Conservation (phyloP, 176 grass and related monocot species). For the Rhynchospora tenuis region DNA sequence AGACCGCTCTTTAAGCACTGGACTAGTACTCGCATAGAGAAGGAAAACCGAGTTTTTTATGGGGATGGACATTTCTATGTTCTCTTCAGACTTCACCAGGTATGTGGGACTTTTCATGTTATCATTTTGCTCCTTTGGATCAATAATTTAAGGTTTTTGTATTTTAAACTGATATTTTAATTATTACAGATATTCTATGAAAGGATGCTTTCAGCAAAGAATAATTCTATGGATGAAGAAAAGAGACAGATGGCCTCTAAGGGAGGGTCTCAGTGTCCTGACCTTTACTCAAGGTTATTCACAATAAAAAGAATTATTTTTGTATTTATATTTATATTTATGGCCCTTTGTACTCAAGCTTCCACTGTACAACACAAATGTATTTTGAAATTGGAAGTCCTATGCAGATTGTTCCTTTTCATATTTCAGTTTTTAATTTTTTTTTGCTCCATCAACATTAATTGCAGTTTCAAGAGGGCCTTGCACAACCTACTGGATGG, state of each 20-base stretch:
- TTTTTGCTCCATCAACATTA: not conserved
- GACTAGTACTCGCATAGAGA: slow-evolving; percentile 19
- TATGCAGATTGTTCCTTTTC: not conserved
- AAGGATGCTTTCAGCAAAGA: slow-evolving; percentile 63
- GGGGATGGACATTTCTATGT: slow-evolving; percentile 66
- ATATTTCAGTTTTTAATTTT: not conserved
- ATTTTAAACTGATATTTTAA: slow-evolving; percentile 11
- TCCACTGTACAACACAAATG: not conserved
- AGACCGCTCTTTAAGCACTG: slow-evolving; percentile 51
- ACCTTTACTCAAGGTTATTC: slow-evolving; percentile 53
- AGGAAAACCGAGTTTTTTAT: slow-evolving; percentile 51
- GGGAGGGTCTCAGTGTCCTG: slow-evolving; percentile 32
- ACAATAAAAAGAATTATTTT: not conserved
- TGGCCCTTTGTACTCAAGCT: too few species aligned
- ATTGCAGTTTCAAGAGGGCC: slow-evolving; percentile 50
- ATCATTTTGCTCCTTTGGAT: not conserved
- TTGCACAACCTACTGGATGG: slow-evolving; percentile 60
- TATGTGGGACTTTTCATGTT: slow-evolving; percentile 11
- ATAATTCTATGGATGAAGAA: slow-evolving; percentile 49
- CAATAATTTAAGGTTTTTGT: not conserved
- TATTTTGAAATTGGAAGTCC: slow-evolving; percentile 1
- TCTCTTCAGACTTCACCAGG: slow-evolving; percentile 64
- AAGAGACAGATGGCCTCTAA: slow-evolving; percentile 54
- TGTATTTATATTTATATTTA: not conserved
- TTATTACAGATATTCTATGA: slow-evolving; percentile 62